Percentiles rank a stretch among this genome's conserved stretches.
These are phyloP conservation scores for Didymella pinodella DNA, from an alignment of 2,329 filamentous ascomycete species.

Conservation along the genomic window DNA sequence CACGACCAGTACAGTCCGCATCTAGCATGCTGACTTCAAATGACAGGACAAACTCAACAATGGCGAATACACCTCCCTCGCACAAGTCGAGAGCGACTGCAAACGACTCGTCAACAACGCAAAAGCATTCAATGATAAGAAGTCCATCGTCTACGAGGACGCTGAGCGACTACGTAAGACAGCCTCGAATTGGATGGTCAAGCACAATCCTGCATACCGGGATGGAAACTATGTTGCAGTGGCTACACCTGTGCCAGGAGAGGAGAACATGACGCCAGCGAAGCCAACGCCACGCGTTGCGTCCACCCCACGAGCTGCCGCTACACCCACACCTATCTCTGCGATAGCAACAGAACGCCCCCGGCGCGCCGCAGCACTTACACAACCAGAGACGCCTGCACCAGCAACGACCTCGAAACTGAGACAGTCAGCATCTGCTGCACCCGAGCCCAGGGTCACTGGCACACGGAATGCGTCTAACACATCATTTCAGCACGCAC, in stretches of 20 bases:
- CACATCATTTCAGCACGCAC: constrained; percentile 80
- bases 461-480: constrained; percentile 47
- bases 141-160: constrained; percentile 78
- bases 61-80: constrained; percentile 73
- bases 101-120: constrained; percentile 89
- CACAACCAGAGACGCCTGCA: constrained; percentile 42
- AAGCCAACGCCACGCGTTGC: constrained; percentile 40
- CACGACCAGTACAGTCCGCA: background rate
- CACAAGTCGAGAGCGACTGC: constrained; percentile 81
- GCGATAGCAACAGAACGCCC: constrained; percentile 37
- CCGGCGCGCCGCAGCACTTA: constrained; percentile 42
- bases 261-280: constrained; percentile 50
- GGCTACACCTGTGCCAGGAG: constrained; percentile 75
- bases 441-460: constrained; percentile 31
- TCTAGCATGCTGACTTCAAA: constrained; percentile 25
- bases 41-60: constrained; percentile 69
- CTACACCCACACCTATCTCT: constrained; percentile 34
- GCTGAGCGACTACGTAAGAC: constrained; percentile 87
- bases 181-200: constrained; percentile 86
- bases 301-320: constrained; percentile 35
- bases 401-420: constrained; percentile 36
- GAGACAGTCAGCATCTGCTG: constrained; percentile 40
- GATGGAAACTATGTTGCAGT: constrained; percentile 71
- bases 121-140: constrained; percentile 81
- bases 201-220: constrained; percentile 83